phyloP scores from a whole-genome alignment of 225 moss, liverwort and hornwort genomes.

The Ulota crispa region DNA sequence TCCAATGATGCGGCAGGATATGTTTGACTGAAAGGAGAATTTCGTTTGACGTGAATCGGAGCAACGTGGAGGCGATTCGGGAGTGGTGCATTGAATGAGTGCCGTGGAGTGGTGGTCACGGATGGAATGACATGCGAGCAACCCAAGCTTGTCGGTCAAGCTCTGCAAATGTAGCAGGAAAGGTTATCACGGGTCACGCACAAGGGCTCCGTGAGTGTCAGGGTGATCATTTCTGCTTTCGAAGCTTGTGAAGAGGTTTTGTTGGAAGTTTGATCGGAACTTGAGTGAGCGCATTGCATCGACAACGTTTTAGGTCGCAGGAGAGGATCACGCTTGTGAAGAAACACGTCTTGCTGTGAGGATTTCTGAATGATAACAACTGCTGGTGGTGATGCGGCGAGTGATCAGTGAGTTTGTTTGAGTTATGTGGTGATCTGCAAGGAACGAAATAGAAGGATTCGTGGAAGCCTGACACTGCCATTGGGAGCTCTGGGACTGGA shows the following conservation, averaged over 20 bases:
- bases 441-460: neutral
- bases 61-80: neutral
- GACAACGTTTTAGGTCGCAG: neutral
- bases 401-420: conserved; percentile 1
- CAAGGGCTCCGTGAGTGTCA: conserved; percentile 40
- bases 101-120: conserved; percentile 37
- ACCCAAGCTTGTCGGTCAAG: conserved; percentile 31
- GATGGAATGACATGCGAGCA: conserved; percentile 33
- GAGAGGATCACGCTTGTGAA: neutral
- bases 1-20: conserved; percentile 18
- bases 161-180: conserved; percentile 49
- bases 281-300: conserved; percentile 16
- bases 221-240: conserved; percentile 13
- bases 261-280: conserved; percentile 5
- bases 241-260: conserved; percentile 11
- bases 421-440: conserved; percentile 18
- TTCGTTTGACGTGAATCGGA: conserved; percentile 22
- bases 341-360: neutral
- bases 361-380: neutral
- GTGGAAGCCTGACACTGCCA: conserved; percentile 24
- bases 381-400: conserved; percentile 17
- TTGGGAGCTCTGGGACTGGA: conserved; percentile 26
- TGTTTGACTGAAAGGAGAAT: conserved; percentile 11
- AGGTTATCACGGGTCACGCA: conserved; percentile 33
- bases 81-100: conserved; percentile 9